phyloP scores from a whole-genome alignment of 306 rosid genomes.

The Cyamopsis tetragonoloba region DNA sequence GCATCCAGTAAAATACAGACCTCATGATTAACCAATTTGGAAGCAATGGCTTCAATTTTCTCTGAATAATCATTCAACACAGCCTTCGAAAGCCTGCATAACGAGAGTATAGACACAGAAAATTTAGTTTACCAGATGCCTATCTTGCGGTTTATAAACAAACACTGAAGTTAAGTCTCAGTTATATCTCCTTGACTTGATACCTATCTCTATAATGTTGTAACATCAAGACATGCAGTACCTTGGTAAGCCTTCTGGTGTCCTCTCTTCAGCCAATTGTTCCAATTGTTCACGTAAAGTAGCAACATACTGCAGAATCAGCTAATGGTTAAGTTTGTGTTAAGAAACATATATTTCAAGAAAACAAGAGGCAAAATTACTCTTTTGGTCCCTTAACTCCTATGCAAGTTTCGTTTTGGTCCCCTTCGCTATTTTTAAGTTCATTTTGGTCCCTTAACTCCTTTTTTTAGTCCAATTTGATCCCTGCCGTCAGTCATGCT shows the following conservation, averaged over 20 bases:
- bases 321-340: background rate
- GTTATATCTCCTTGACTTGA: too few relatives aligned
- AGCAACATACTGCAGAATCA: conserved; percentile 64
- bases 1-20: conserved; percentile 39
- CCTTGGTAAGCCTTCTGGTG: conserved; percentile 74
- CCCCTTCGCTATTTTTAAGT: too few relatives aligned
- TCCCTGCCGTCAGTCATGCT: too few relatives aligned
- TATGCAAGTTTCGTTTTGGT: too few relatives aligned
- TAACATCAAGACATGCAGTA: conserved; percentile 12
- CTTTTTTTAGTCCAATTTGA: too few relatives aligned
- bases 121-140: too few relatives aligned
- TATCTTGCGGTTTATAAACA: too few relatives aligned
- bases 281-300: conserved; percentile 76
- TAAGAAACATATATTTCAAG: background rate
- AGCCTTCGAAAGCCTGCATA: conserved; percentile 75
- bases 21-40: conserved; percentile 53
- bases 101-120: conserved; percentile 5
- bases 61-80: conserved; percentile 67
- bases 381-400: too few relatives aligned
- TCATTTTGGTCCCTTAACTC: too few relatives aligned
- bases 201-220: background rate
- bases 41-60: conserved; percentile 82
- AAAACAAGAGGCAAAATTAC: conserved; percentile 12
- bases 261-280: conserved; percentile 78
- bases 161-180: too few relatives aligned